Percentiles rank a stretch among this genome's conserved stretches.
Conservation (phyloP, 306 rosid species). For the Medicago ruthenica region DNA sequence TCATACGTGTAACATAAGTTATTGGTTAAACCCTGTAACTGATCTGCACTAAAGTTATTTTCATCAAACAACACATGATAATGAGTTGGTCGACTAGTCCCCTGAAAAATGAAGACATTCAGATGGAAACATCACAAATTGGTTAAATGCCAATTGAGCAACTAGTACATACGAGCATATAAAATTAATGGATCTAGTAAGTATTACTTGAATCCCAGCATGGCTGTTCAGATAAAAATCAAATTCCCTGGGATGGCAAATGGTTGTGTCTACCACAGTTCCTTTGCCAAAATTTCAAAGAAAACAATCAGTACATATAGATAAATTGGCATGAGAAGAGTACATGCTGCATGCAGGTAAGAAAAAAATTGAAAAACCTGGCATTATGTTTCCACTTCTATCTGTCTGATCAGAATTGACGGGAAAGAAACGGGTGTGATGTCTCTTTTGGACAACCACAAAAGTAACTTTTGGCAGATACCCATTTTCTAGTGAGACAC, state of each 20-base stretch:
- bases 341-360: not conserved
- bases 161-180: not conserved
- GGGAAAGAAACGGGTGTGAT: constrained; percentile 76
- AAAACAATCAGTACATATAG: not conserved
- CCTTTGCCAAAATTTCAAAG: constrained; percentile 44
- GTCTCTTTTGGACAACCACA: constrained; percentile 81
- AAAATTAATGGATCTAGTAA: not conserved
- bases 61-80: constrained; percentile 55
- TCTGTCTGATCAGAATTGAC: constrained; percentile 41
- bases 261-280: constrained; percentile 72
- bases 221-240: constrained; percentile 88
- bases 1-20: constrained; percentile 53
- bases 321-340: not conserved
- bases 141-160: not conserved
- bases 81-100: constrained; percentile 55
- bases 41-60: constrained; percentile 37
- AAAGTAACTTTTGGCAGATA: constrained; percentile 72
- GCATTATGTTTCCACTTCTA: constrained; percentile 74
- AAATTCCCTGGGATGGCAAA: constrained; percentile 74
- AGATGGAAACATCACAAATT: not conserved
- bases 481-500: constrained; percentile 50
- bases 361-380: constrained; percentile 55
- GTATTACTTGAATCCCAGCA: constrained; percentile 73
- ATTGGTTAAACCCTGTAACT: constrained; percentile 47
- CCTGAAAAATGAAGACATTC: constrained; percentile 39